phyloP scores from a whole-genome alignment of 495 filamentous ascomycete species.

The Opeltia flavorubescens region DNA sequence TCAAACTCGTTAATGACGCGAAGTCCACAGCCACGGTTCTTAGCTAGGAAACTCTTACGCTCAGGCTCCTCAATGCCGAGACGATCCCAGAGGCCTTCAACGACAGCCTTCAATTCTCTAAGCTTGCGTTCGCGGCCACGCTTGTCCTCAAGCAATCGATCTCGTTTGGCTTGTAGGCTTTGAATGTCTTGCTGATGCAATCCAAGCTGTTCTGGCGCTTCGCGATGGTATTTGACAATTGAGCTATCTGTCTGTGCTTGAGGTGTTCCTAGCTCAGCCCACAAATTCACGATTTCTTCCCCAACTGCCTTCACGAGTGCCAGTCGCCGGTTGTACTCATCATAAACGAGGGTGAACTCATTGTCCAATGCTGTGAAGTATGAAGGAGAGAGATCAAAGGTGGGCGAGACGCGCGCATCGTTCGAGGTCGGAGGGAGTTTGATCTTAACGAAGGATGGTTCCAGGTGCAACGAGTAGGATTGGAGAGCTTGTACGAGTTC shows the following conservation, averaged over 20 bases:
- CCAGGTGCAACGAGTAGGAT: conserved; percentile 88
- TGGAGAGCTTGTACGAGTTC: conserved; percentile 87
- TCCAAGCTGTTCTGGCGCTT: conserved; percentile 84
- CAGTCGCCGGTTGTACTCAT: conserved; percentile 79
- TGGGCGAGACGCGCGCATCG: conserved; percentile 58
- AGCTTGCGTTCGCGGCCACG: conserved; percentile 68
- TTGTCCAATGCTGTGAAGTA: conserved; percentile 77
- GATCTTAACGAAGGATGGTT: conserved; percentile 69
- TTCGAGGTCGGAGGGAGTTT: conserved; percentile 65
- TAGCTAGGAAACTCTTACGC: conserved; percentile 63
- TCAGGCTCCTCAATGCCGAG: conserved; percentile 70
- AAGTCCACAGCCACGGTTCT: conserved; percentile 65
- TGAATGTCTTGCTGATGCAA: conserved; percentile 74
- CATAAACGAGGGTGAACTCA: conserved; percentile 86
- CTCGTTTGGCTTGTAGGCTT: conserved; percentile 54
- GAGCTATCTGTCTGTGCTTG: conserved; percentile 78
- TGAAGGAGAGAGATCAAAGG: conserved; percentile 76
- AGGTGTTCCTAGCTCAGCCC: conserved; percentile 87
- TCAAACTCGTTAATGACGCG: conserved; percentile 88
- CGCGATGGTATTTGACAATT: conserved; percentile 78
- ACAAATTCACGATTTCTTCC: conserved; percentile 82
- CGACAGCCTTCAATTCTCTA: conserved; percentile 55
- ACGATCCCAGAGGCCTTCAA: conserved; percentile 79
- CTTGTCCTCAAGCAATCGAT: conserved; percentile 89
- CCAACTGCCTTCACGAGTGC: conserved; percentile 56